These are phyloP conservation scores for Penicillium desertorum DNA, from an alignment of 495 filamentous ascomycete genomes.

Conservation along the genomic window DNA sequence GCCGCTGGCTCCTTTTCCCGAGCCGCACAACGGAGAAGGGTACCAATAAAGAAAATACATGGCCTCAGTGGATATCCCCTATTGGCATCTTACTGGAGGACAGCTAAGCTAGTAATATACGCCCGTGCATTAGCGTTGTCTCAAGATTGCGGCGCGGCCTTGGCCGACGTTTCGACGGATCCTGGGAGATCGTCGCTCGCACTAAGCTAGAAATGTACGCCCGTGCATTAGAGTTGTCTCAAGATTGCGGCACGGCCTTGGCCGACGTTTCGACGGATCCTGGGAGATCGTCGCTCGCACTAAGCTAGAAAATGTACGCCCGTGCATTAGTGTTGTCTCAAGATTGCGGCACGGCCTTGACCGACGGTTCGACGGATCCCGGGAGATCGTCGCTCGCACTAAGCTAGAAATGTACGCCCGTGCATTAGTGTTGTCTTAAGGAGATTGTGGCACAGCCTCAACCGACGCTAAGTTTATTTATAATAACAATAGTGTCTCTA, in stretches of 20 bases:
- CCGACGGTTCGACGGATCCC: too few species aligned
- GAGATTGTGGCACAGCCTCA: not conserved
- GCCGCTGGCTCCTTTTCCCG: too few species aligned
- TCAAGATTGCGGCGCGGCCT: not conserved
- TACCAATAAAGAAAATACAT: not conserved
- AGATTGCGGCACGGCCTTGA: not conserved
- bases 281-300: not conserved
- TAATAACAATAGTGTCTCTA: too few species aligned
- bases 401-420: not conserved
- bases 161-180: too few species aligned
- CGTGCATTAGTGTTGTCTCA: not conserved
- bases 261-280: too few species aligned
- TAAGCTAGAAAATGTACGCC: not conserved
- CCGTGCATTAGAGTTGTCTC: not conserved
- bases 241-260: not conserved
- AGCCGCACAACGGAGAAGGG: too few species aligned
- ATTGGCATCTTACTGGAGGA: not conserved
- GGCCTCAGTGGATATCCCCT: too few species aligned
- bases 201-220: not conserved
- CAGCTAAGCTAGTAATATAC: not conserved
- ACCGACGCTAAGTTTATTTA: too few species aligned
- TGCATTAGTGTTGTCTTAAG: not conserved
- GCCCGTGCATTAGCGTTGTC: not conserved
- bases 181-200: not conserved
- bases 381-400: not conserved